phyloP scores from a whole-genome alignment of 768 basidiomycete species.

The Rhizopogon salebrosus region DNA sequence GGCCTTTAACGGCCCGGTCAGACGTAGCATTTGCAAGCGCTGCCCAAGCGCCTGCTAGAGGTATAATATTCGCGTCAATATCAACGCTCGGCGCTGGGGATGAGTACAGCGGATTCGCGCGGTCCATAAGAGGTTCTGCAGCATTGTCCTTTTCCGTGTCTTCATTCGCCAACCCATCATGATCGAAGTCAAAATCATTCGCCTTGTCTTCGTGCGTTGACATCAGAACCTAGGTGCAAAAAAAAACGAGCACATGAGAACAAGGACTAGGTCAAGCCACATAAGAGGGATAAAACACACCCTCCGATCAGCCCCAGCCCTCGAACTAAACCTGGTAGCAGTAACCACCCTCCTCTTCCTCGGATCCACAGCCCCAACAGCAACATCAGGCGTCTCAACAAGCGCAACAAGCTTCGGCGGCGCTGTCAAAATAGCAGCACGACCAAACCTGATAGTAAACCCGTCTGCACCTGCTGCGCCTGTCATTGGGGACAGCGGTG shows the following conservation, averaged over 20 bases:
- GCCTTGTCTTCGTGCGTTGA: conserved; percentile 72
- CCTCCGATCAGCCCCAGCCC: conserved; percentile 76
- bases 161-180: too few species aligned
- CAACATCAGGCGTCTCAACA: conserved; percentile 84
- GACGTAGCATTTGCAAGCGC: conserved; percentile 45
- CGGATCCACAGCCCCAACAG: conserved; percentile 85
- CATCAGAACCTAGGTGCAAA: conserved; percentile 59
- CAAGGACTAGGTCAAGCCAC: not conserved
- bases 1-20: conserved; percentile 45
- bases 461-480: conserved; percentile 22
- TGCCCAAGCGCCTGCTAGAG: conserved; percentile 72
- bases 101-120: conserved; percentile 9
- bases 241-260: conserved; percentile 20
- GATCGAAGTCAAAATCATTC: too few species aligned
- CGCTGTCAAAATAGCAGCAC: conserved; percentile 73
- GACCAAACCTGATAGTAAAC: conserved; percentile 52
- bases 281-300: conserved; percentile 46
- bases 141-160: not conserved
- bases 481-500: conserved; percentile 25
- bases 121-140: conserved; percentile 6
- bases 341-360: conserved; percentile 80
- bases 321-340: conserved; percentile 81
- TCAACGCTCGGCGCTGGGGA: conserved; percentile 42
- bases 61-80: conserved; percentile 59
- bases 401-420: conserved; percentile 81